A percentile compares a stretch with the other conserved stretches of the same genome.
Conservation (phyloP, 805 yeast species). For the Lachancea waltii region DNA sequence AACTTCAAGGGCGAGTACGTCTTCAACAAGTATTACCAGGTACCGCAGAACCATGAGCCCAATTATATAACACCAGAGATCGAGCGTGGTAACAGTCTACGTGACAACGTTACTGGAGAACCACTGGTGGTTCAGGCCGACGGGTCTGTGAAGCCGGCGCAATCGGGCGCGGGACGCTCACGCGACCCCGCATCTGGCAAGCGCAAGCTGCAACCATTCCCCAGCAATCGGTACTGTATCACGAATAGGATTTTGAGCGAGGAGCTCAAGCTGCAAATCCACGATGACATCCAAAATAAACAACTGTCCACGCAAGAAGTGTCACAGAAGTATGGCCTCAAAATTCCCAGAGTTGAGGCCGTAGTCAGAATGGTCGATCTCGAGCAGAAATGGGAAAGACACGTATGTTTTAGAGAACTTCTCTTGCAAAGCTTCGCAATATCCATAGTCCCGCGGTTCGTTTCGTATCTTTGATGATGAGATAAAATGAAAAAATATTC, state of each 20-base stretch:
- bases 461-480: constrained; percentile 36
- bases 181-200: constrained; percentile 10
- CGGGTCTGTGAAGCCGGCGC: constrained; percentile 14
- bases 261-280: constrained; percentile 54
- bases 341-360: constrained; percentile 87
- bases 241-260: constrained; percentile 59
- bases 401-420: no score
- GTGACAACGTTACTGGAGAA: constrained; percentile 32
- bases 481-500: constrained; percentile 36
- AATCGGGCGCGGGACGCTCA: constrained; percentile 10
- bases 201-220: constrained; percentile 66
- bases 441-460: background rate
- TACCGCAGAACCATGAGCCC: constrained; percentile 62
- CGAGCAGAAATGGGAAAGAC: constrained; percentile 53
- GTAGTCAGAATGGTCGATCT: constrained; percentile 59
- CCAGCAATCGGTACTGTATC: constrained; percentile 59
- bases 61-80: constrained; percentile 59
- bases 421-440: no score
- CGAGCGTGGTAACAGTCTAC: constrained; percentile 37
- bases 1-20: constrained; percentile 78
- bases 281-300: constrained; percentile 46
- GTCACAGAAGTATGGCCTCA: constrained; percentile 71
- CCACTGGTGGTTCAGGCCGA: constrained; percentile 21
- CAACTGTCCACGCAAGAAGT: constrained; percentile 60
- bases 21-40: constrained; percentile 65